Conservation (phyloP, 2,329 filamentous ascomycete species). For the Sarocladium oryzae region DNA sequence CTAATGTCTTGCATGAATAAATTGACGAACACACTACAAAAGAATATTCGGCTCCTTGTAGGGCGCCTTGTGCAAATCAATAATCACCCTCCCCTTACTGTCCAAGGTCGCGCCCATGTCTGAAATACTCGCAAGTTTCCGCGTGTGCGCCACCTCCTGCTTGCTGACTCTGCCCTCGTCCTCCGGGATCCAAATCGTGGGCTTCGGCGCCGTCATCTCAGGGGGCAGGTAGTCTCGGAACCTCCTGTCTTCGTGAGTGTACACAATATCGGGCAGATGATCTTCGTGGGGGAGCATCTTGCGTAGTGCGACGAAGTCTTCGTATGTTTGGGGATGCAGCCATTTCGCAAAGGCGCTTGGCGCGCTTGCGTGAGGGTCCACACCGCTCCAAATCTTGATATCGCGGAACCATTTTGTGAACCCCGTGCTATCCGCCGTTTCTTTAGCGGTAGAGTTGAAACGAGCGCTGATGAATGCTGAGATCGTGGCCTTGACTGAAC, state of each 20-base stretch:
- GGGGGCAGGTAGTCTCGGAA: slow-evolving; percentile 61
- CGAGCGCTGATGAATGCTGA: slow-evolving; percentile 11
- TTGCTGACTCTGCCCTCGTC: slow-evolving; percentile 68
- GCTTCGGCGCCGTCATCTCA: slow-evolving; percentile 49
- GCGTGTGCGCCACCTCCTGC: slow-evolving; percentile 70
- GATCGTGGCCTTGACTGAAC: slow-evolving; percentile 24
- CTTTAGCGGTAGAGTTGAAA: background rate
- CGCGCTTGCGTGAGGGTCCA: slow-evolving; percentile 18
- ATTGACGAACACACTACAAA: slow-evolving; percentile 26
- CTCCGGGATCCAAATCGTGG: slow-evolving; percentile 78
- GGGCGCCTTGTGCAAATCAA: slow-evolving; percentile 32
- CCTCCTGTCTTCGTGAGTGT: slow-evolving; percentile 44
- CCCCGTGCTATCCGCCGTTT: background rate
- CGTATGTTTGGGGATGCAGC: slow-evolving; percentile 71
- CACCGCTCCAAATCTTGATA: slow-evolving; percentile 28
- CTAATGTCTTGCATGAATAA: background rate
- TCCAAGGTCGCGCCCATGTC: slow-evolving; percentile 41
- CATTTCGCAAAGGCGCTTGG: slow-evolving; percentile 58
- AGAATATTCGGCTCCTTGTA: slow-evolving; percentile 27
- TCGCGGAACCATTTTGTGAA: slow-evolving; percentile 24
- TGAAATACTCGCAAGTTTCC: slow-evolving; percentile 67
- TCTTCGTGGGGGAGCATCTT: slow-evolving; percentile 50
- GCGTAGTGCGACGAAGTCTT: slow-evolving; percentile 71
- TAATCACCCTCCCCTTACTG: slow-evolving; percentile 26
- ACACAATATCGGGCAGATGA: slow-evolving; percentile 32